Evolutionary conservation across 1,284 basidiomycete species (phyloP), one percentile per base, ranked within the genome.

Genomic region (Malassezia slooffiae): DNA sequence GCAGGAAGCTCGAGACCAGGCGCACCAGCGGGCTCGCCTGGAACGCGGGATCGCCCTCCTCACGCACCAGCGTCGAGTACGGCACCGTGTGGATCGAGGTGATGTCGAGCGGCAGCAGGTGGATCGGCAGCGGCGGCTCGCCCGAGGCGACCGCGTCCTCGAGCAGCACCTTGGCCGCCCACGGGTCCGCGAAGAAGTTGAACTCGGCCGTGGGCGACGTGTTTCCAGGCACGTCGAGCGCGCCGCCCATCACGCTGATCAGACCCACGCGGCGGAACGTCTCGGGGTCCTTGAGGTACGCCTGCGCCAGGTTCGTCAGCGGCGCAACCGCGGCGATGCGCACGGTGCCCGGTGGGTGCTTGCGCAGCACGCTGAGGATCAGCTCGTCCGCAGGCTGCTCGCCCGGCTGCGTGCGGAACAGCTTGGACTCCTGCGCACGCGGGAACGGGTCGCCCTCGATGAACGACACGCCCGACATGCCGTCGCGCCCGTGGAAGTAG

Each of bases 221-320:
- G 64, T 96, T 96, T 3, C 90, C 90, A 0, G 89, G 87, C 15
- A 85, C 84, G 55, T 95, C 88, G 22, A 96, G 71, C 1, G 85
- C 81, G n/a, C 89, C 90, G n/a, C 90, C 91, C 89, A 96, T 96
- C 66, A 81, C 81, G 15, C 90, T 74, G 20, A 96, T 75, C 11
- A 80, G 76, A 24, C 77, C 78, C 2, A 81, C 65, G 21, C 74
- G 74, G 13, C 81, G 70, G 43, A 77, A 75, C 1, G 77, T 73
- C 23, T 73, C 68, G 1, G 77, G 75, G 57, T 85, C 77, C 37
- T 75, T 67, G 9, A 75, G 75, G 67, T 83, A 74, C 36, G 84
- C 75, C 29, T 74, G 73, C 1, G 87, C 85, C 20, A 96, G 74
- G 62, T 85, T 90, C 15, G 88, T 95, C 47, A 89, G 72, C 4